phyloP scores from a whole-genome alignment of 2,329 filamentous ascomycete species.

The Penicillium sp. region DNA sequence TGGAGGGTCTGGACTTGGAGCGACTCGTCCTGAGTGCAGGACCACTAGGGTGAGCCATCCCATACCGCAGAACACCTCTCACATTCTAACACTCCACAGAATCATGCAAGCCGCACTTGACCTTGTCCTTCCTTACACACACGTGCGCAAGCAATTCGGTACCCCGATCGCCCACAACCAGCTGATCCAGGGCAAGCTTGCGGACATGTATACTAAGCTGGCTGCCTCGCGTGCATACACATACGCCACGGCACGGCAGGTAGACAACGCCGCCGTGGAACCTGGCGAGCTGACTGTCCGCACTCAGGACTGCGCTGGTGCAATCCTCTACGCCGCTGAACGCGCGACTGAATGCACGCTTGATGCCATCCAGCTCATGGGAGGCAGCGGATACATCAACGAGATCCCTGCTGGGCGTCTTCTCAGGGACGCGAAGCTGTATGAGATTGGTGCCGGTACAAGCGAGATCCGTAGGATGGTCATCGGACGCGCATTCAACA shows the following conservation, averaged over 20 bases:
- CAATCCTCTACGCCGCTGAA: constrained; percentile 91
- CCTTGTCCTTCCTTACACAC: constrained; percentile 81
- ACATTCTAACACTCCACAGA: constrained; percentile 31
- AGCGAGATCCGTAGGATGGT: constrained; percentile 94
- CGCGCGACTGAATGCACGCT: constrained; percentile 77
- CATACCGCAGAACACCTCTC: neutral
- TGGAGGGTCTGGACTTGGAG: constrained; percentile 95
- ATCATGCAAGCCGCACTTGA: constrained; percentile 93
- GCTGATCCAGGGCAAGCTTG: constrained; percentile 85
- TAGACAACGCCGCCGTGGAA: constrained; percentile 67
- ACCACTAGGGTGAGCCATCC: constrained; percentile 64
- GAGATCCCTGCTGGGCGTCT: constrained; percentile 89
- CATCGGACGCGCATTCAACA: constrained; percentile 88
- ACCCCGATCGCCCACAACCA: constrained; percentile 87
- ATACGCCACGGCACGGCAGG: constrained; percentile 72
- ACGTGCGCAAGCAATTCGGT: constrained; percentile 86
- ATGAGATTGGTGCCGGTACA: constrained; percentile 96
- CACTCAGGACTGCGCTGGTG: constrained; percentile 91
- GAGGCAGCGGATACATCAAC: constrained; percentile 94
- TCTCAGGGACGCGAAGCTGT: constrained; percentile 75
- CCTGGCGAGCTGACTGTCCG: constrained; percentile 53
- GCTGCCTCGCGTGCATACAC: constrained; percentile 84
- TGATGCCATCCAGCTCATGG: constrained; percentile 88
- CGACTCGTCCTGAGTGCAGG: constrained; percentile 87
- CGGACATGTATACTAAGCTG: constrained; percentile 96